phyloP scores from a whole-genome alignment of 192 early-diverging fungal species.

The Geranomyces variabilis region DNA sequence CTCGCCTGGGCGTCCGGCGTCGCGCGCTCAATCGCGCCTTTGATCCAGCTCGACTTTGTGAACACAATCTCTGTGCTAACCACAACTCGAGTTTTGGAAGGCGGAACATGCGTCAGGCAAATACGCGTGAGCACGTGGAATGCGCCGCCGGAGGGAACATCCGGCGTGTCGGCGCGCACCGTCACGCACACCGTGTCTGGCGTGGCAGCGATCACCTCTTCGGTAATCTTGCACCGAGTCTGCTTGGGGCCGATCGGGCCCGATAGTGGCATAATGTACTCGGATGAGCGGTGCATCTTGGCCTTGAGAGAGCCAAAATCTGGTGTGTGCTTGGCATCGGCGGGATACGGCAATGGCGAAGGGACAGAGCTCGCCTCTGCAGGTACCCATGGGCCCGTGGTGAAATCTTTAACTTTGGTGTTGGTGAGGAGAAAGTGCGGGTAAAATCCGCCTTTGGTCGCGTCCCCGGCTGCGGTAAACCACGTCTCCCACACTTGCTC shows the following conservation, averaged over 20 bases:
- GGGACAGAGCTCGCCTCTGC: not conserved
- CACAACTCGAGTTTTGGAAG: not conserved
- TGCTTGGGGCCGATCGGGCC: conserved; percentile 34
- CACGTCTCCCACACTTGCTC: conserved; percentile 16
- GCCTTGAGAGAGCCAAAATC: not conserved
- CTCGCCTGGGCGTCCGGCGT: conserved; percentile 20
- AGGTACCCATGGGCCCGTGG: conserved; percentile 13
- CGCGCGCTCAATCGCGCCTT: conserved; percentile 23
- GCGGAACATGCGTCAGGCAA: conserved; percentile 17
- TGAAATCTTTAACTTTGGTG: conserved; percentile 22
- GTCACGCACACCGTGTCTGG: conserved; percentile 21
- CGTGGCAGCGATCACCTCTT: conserved; percentile 12
- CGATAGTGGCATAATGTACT: conserved; percentile 34
- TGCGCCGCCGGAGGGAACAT: conserved; percentile 21
- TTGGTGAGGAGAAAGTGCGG: conserved; percentile 17
- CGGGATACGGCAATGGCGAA: not conserved
- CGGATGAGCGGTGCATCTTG: conserved; percentile 11
- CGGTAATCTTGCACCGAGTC: conserved; percentile 21
- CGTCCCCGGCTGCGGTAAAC: not conserved
- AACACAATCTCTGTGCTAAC: conserved; percentile 27
- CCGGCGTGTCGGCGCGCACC: conserved; percentile 12
- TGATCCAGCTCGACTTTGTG: conserved; percentile 31
- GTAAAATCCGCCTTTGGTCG: conserved; percentile 8
- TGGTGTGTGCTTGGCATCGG: not conserved
- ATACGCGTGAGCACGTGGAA: conserved; percentile 20